phyloP scores from a whole-genome alignment of 2,329 filamentous ascomycete species.

The Ascochyta fabae region DNA sequence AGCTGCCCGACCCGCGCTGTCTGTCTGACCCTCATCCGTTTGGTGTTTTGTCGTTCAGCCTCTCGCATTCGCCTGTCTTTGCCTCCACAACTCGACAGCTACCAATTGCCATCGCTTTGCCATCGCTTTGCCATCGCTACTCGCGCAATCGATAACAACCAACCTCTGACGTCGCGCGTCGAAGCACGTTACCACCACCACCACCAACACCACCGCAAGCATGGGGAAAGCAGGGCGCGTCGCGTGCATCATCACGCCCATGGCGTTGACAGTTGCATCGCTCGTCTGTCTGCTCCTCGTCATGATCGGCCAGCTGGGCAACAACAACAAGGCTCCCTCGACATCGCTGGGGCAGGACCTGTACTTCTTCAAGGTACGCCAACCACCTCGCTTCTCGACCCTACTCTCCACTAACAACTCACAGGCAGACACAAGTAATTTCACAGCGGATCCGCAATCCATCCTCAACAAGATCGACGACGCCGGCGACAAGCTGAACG shows the following conservation, averaged over 20 bases:
- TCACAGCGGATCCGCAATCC: constrained; percentile 59
- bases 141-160: constrained; percentile 13
- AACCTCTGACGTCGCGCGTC: constrained; percentile 13
- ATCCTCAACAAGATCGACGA: constrained; percentile 36
- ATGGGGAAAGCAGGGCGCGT: constrained; percentile 81
- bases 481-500: constrained; percentile 34
- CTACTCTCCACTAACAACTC: constrained; percentile 20
- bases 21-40: constrained; percentile 10
- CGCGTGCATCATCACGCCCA: constrained; percentile 86
- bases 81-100: neutral
- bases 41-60: constrained; percentile 11
- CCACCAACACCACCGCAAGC: constrained; percentile 33
- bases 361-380: constrained; percentile 63
- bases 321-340: constrained; percentile 41
- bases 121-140: neutral
- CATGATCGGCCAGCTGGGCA: constrained; percentile 63
- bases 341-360: constrained; percentile 56
- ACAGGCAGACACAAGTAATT: constrained; percentile 54
- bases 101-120: constrained; percentile 3
- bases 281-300: constrained; percentile 71
- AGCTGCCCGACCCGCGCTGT: constrained; percentile 14
- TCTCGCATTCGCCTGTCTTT: constrained; percentile 9
- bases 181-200: constrained; percentile 1
- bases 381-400: constrained; percentile 56
- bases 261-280: constrained; percentile 78